phyloP scores from a whole-genome alignment of 2,329 filamentous ascomycete genomes.

The Penicillium decumbens region DNA sequence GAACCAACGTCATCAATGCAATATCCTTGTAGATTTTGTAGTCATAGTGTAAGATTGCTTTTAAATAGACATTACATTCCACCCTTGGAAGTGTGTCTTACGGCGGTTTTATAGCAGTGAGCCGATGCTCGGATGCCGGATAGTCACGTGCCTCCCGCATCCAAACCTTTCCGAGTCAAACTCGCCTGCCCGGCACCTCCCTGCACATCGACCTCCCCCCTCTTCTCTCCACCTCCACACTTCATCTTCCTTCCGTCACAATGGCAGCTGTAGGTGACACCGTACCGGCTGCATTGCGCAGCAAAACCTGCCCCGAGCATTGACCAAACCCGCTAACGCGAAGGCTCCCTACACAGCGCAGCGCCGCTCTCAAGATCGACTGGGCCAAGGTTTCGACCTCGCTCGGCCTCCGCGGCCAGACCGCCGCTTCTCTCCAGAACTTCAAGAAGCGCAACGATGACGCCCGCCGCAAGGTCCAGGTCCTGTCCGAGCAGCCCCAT shows the following conservation, averaged over 20 bases:
- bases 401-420: slow-evolving; percentile 93
- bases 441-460: slow-evolving; percentile 99
- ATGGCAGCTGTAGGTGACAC: slow-evolving; percentile 41
- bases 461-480: slow-evolving; percentile 85
- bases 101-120: background rate
- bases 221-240: slow-evolving; percentile 27
- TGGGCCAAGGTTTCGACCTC: slow-evolving; percentile 93
- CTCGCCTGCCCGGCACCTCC: slow-evolving; percentile 35
- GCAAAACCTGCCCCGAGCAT: background rate
- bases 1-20: slow-evolving; percentile 27
- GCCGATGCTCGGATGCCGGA: slow-evolving; percentile 29
- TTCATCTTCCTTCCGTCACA: slow-evolving; percentile 32
- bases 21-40: background rate
- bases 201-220: slow-evolving; percentile 33
- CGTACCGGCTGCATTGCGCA: background rate
- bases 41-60: too few species aligned
- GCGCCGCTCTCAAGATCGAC: slow-evolving; percentile 98
- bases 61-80: too few species aligned
- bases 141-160: slow-evolving; percentile 32
- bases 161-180: slow-evolving; percentile 40
- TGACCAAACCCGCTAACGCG: slow-evolving; percentile 22
- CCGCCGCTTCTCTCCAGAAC: slow-evolving; percentile 79
- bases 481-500: slow-evolving; percentile 77
- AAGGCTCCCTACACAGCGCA: slow-evolving; percentile 64
- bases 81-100: too few species aligned